Base-by-base conservation (phyloP, 1,284 basidiomycete species). In the Mycena citricolor region DNA sequence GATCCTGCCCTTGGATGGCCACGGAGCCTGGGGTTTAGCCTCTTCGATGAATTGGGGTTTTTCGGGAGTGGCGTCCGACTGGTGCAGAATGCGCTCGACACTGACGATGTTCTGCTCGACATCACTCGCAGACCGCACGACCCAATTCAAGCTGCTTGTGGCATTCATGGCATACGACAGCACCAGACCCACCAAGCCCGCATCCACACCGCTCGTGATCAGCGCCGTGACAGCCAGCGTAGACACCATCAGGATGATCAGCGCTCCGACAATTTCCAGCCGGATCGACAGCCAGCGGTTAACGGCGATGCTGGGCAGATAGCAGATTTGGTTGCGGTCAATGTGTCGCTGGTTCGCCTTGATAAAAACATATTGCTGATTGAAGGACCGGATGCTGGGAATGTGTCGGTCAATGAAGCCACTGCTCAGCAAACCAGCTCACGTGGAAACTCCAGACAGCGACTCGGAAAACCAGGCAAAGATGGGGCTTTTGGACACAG, bases 71-170 rank as follows among this genome's bases (percentile, higher is more conserved):
- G 94, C 67, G n/a, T 84, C 71, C 21, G 86, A 83, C 60, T 95
- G 84, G 51, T 85, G 79, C 30, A 82, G 57, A 47, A 88, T 83
- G 8, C 86, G 74, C 63, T 91, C 90, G 7, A 90, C 87, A 52
- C 90, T 92, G 51, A 94, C 91, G 56, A 97, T 87, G 60, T 94
- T 95, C 62, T 92, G 90, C 65, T 97, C 94, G 11, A 95, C 90
- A 57, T 97, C 94, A 49, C 87, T 90, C 0, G 90, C 88, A 12
- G 83, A 85, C 32, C 91, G 77, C 5, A 95, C 91, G n/a, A 94
- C 76, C 90, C 89, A 95, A 61, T 91, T 94, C 66, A 89, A 57
- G 16, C 84, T 77, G 19, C 82, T 81, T 1, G 89, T 91, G 8
- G 86, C 85, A 51, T 79, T 88, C 62, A 97, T 69, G 2, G 90